phyloP scores from a whole-genome alignment of 1,139 yeast genomes.

The Yamadazyma dushanensis region DNA sequence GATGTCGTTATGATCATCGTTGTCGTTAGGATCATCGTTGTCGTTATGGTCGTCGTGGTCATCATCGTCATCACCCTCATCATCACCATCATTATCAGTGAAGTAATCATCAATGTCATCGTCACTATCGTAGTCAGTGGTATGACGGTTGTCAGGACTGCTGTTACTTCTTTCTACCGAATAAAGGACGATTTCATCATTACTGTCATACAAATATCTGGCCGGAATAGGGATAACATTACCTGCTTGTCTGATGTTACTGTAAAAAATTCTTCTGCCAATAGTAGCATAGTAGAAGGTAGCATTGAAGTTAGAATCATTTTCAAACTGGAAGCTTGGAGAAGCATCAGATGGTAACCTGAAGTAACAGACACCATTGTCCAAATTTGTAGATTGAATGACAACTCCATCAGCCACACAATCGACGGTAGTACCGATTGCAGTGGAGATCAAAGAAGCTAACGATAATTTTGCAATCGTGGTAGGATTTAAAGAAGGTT shows the following conservation, averaged over 20 bases:
- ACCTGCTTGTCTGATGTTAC: slow-evolving; percentile 9
- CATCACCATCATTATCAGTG: slow-evolving; percentile 9
- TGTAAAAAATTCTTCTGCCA: slow-evolving; percentile 7
- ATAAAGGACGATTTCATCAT: slow-evolving; percentile 9
- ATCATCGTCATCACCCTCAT: slow-evolving; percentile 4
- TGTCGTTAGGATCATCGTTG: slow-evolving; percentile 2
- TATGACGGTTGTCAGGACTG: slow-evolving; percentile 3
- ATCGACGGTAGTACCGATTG: slow-evolving; percentile 4
- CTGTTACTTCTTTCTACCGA: slow-evolving; percentile 10
- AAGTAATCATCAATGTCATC: slow-evolving; percentile 8
- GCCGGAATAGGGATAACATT: slow-evolving; percentile 12
- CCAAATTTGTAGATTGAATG: slow-evolving; percentile 6
- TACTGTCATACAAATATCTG: slow-evolving; percentile 5
- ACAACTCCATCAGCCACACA: slow-evolving; percentile 11
- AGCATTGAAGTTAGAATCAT: slow-evolving; percentile 5
- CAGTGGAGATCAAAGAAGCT: slow-evolving; percentile 7
- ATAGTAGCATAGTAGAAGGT: slow-evolving; percentile 11
- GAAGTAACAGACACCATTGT: slow-evolving; percentile 10
- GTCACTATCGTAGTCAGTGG: slow-evolving; percentile 8
- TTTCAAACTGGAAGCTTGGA: slow-evolving; percentile 4
- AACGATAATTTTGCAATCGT: slow-evolving; percentile 8
- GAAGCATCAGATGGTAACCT: slow-evolving; percentile 9
- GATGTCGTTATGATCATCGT: neutral
- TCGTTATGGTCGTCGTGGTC: slow-evolving; percentile 5
- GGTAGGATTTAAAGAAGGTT: slow-evolving; percentile 2